A percentile compares a stretch with the other conserved stretches of the same genome.
These are phyloP conservation scores for Suillus tomentosus DNA, from an alignment of 768 basidiomycete species.

Conservation along the genomic window DNA sequence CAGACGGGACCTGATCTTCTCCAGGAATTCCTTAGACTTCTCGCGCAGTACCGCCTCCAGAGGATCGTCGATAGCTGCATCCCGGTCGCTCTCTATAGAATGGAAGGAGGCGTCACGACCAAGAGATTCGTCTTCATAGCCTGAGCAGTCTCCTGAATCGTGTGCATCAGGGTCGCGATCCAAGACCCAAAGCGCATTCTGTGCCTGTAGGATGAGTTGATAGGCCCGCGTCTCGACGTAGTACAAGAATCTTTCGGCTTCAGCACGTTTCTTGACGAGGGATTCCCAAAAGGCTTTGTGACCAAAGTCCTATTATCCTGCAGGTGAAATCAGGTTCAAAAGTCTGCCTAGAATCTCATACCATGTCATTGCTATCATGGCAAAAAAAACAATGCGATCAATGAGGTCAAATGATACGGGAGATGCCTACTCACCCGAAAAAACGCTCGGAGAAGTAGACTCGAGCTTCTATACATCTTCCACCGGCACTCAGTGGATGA, in stretches of 20 bases:
- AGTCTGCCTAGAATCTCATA: not conserved
- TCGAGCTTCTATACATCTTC: slow-evolving; percentile 41
- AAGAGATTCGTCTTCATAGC: slow-evolving; percentile 18
- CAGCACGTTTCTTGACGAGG: slow-evolving; percentile 33
- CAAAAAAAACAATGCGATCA: not conserved
- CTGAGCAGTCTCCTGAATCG: slow-evolving; percentile 25
- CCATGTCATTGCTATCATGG: slow-evolving; percentile 27
- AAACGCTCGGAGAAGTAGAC: slow-evolving; percentile 41
- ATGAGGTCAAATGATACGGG: not conserved
- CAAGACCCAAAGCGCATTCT: slow-evolving; percentile 41
- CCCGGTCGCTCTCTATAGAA: slow-evolving; percentile 13
- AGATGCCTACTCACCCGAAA: slow-evolving; percentile 35
- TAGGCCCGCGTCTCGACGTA: slow-evolving; percentile 38
- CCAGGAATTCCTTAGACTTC: slow-evolving; percentile 33
- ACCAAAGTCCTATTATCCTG: slow-evolving; percentile 38
- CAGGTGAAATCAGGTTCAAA: not conserved
- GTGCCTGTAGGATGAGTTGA: slow-evolving; percentile 34
- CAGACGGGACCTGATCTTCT: slow-evolving; percentile 36
- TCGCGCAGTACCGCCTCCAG: slow-evolving; percentile 37
- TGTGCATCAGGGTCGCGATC: slow-evolving; percentile 24
- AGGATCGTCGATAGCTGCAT: slow-evolving; percentile 28
- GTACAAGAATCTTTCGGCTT: slow-evolving; percentile 32
- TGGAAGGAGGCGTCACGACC: slow-evolving; percentile 12
- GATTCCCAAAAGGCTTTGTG: slow-evolving; percentile 40
- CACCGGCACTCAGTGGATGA: slow-evolving; percentile 9